Evolutionary conservation across 2,329 filamentous ascomycete species (phyloP).

Genomic region (Raffaelea ambrosiae): DNA sequence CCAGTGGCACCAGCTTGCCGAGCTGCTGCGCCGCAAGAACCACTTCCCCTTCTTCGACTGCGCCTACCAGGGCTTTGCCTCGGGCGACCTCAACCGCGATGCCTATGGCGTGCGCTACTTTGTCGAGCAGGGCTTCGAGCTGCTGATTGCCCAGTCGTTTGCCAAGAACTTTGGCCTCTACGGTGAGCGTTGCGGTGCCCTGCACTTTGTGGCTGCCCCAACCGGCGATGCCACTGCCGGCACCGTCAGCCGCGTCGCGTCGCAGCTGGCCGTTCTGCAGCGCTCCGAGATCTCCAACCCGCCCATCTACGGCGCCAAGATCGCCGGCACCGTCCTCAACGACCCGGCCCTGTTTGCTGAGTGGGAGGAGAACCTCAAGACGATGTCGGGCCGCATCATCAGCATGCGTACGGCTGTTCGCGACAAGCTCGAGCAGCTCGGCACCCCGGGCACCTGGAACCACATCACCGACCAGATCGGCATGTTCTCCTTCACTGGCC

Average conservation of each 20-base stretch:
- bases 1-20: constrained; percentile 88
- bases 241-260: constrained; percentile 59
- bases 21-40: constrained; percentile 63
- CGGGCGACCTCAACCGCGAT: constrained; percentile 76
- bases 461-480: constrained; percentile 98
- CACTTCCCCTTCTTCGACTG: constrained; percentile 99
- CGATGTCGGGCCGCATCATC: constrained; percentile 94
- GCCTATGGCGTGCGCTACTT: constrained; percentile 94
- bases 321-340: constrained; percentile 78
- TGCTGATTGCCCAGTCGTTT: constrained; percentile 85
- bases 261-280: constrained; percentile 88
- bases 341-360: constrained; percentile 72
- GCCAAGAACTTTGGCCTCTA: constrained; percentile 98
- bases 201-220: constrained; percentile 82
- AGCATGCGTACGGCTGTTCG: constrained; percentile 77
- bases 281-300: constrained; percentile 97
- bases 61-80: constrained; percentile 96
- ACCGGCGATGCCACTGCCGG: constrained; percentile 52
- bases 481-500: constrained; percentile 94
- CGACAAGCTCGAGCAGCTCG: constrained; percentile 70
- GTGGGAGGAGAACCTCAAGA: constrained; percentile 86
- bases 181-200: constrained; percentile 89
- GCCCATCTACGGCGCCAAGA: constrained; percentile 85
- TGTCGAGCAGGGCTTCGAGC: constrained; percentile 80
- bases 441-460: constrained; percentile 86